phyloP scores from a whole-genome alignment of 805 yeast species.

The Brettanomyces anomalus region DNA sequence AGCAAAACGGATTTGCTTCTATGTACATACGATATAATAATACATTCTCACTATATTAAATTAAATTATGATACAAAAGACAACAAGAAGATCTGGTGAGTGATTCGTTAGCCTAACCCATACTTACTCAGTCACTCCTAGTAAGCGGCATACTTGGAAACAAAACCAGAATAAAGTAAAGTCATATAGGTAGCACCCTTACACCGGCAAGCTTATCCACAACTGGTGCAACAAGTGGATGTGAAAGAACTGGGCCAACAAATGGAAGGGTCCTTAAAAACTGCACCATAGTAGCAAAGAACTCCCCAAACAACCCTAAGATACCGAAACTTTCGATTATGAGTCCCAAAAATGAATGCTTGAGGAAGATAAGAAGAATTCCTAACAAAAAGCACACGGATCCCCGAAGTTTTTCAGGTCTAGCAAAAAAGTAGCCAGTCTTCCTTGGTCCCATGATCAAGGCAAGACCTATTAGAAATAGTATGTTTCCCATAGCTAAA shows the following conservation, averaged over 20 bases:
- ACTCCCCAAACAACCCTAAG: conserved; percentile 80
- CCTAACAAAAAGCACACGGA: conserved; percentile 74
- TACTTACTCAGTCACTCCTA: no score
- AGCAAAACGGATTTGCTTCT: not conserved
- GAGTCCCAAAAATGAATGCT: conserved; percentile 79
- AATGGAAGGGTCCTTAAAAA: conserved; percentile 82
- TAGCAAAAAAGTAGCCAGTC: conserved; percentile 71
- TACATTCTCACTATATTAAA: conserved; percentile 1
- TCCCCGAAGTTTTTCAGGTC: conserved; percentile 84
- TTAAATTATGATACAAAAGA: not conserved
- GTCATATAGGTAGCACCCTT: conserved; percentile 54
- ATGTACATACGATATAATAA: not conserved
- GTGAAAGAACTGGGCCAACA: conserved; percentile 75
- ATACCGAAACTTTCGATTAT: conserved; percentile 83
- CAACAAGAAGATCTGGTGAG: not conserved
- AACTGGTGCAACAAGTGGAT: conserved; percentile 75
- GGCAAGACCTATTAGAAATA: conserved; percentile 73
- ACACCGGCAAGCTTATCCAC: conserved; percentile 59
- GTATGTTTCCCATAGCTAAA: conserved; percentile 79
- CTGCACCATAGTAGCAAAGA: conserved; percentile 80
- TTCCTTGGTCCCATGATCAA: conserved; percentile 84
- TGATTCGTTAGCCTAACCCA: no score
- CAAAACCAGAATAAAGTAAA: no score
- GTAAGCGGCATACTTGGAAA: no score
- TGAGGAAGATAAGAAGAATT: conserved; percentile 61